Conservation (phyloP, 192 early-diverging fungal genomes). For the Linnemannia hyalina region DNA sequence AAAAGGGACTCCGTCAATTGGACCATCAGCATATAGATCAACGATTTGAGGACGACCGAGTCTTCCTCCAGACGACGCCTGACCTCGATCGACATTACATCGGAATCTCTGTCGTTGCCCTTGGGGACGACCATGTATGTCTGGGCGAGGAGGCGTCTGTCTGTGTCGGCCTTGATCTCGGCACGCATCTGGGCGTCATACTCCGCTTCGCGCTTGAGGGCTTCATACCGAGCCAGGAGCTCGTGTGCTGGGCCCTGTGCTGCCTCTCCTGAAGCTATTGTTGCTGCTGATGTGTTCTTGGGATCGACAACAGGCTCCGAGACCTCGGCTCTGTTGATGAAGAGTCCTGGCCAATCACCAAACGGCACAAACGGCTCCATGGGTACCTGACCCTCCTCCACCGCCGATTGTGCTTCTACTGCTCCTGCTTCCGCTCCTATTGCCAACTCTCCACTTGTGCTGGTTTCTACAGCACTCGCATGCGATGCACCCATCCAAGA, state of each 20-base stretch:
- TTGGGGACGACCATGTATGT: slow-evolving; percentile 31
- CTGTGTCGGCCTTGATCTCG: slow-evolving; percentile 18
- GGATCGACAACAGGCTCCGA: slow-evolving; percentile 18
- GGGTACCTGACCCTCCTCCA: background rate
- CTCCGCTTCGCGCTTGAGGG: slow-evolving; percentile 21
- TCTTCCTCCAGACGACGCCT: slow-evolving; percentile 4
- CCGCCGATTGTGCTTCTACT: slow-evolving; percentile 1
- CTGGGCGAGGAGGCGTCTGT: slow-evolving; percentile 12
- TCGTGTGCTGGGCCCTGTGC: background rate
- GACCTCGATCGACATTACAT: background rate
- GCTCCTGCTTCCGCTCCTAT: background rate
- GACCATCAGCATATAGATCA: slow-evolving; percentile 47
- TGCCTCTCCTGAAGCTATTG: background rate
- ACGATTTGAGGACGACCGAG: background rate
- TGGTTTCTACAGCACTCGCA: background rate
- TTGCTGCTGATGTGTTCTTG: slow-evolving; percentile 10
- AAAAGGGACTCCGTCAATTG: slow-evolving; percentile 34
- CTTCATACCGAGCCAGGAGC: slow-evolving; percentile 27
- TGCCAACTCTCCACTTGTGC: background rate
- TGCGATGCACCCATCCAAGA: background rate
- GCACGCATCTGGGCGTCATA: slow-evolving; percentile 24
- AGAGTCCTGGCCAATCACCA: slow-evolving; percentile 30
- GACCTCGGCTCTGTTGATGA: slow-evolving; percentile 40
- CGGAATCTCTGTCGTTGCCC: background rate
- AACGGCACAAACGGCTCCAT: slow-evolving; percentile 42